A percentile compares a stretch with the other conserved stretches of the same genome.
Evolutionary conservation across 768 basidiomycete species (phyloP).

Genomic region (Candolleomyces efflorescens): DNA sequence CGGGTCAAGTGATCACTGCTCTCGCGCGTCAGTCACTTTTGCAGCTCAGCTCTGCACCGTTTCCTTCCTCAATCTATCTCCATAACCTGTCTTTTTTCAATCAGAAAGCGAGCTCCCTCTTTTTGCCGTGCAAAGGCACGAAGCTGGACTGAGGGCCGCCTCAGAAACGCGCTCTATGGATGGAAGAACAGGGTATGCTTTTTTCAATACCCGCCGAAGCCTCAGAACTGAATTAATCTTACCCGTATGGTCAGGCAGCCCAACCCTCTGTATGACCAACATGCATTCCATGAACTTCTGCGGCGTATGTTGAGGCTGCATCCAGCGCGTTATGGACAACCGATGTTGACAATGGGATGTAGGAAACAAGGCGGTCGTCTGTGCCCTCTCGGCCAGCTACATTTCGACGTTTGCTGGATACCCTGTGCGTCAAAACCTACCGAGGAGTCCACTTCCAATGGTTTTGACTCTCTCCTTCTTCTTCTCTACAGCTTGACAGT

Average conservation of each 20-base stretch:
- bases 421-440: slow-evolving; percentile 47
- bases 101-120: background rate
- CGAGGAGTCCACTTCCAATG: background rate
- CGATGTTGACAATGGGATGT: slow-evolving; percentile 14
- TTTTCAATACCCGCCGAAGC: background rate
- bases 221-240: background rate
- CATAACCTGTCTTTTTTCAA: slow-evolving; percentile 11
- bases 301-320: slow-evolving; percentile 45
- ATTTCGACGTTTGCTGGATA: slow-evolving; percentile 92
- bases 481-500: slow-evolving; percentile 72
- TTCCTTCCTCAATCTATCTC: slow-evolving; percentile 7
- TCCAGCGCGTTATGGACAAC: background rate
- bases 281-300: slow-evolving; percentile 58
- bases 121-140: slow-evolving; percentile 60
- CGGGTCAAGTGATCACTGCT: slow-evolving; percentile 10
- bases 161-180: slow-evolving; percentile 70
- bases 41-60: background rate
- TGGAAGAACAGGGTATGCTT: slow-evolving; percentile 54
- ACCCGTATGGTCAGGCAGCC: slow-evolving; percentile 37
- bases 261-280: slow-evolving; percentile 60
- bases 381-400: slow-evolving; percentile 87
- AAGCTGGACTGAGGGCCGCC: slow-evolving; percentile 68
- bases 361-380: slow-evolving; percentile 87
- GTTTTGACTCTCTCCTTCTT: background rate
- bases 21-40: background rate